A percentile compares a stretch with the other conserved stretches of the same genome.
phyloP scores from a whole-genome alignment of 805 yeast species.

The Candida gorgasii region DNA sequence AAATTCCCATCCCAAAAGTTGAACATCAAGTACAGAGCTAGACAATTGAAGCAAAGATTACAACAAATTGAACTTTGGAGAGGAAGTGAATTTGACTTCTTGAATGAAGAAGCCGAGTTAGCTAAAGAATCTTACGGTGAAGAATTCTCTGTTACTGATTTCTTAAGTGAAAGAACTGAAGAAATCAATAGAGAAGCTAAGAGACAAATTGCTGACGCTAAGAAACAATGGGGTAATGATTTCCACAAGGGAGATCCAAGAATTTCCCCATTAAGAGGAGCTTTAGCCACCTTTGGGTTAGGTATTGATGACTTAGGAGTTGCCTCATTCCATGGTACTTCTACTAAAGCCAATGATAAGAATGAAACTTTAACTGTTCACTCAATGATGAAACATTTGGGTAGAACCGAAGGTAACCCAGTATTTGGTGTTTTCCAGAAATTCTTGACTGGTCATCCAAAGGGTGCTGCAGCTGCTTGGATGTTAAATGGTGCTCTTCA shows the following conservation, averaged over 20 bases:
- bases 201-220: slow-evolving; percentile 84
- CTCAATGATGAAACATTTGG: slow-evolving; percentile 90
- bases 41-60: slow-evolving; percentile 83
- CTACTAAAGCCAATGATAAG: slow-evolving; percentile 98
- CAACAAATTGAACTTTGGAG: slow-evolving; percentile 81
- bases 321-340: slow-evolving; percentile 99
- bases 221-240: slow-evolving; percentile 92
- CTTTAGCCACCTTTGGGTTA: slow-evolving; percentile 90
- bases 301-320: slow-evolving; percentile 94
- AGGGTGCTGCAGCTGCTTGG: slow-evolving; percentile 99
- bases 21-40: slow-evolving; percentile 88
- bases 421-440: slow-evolving; percentile 98
- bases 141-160: slow-evolving; percentile 45
- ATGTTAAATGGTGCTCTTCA: slow-evolving; percentile 98
- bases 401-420: slow-evolving; percentile 97
- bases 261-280: slow-evolving; percentile 96
- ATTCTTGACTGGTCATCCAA: slow-evolving; percentile 98
- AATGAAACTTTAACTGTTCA: slow-evolving; percentile 92
- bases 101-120: slow-evolving; percentile 68
- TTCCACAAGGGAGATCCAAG: slow-evolving; percentile 89
- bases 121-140: slow-evolving; percentile 53
- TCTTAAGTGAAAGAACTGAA: slow-evolving; percentile 80
- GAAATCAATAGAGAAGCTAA: slow-evolving; percentile 83
- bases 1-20: slow-evolving; percentile 78
- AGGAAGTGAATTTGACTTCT: slow-evolving; percentile 71